Evolutionary conservation across 2,329 filamentous ascomycete genomes (phyloP), one percentile per base, ranked within the genome.

Genomic region (Epichloe hybrida): DNA sequence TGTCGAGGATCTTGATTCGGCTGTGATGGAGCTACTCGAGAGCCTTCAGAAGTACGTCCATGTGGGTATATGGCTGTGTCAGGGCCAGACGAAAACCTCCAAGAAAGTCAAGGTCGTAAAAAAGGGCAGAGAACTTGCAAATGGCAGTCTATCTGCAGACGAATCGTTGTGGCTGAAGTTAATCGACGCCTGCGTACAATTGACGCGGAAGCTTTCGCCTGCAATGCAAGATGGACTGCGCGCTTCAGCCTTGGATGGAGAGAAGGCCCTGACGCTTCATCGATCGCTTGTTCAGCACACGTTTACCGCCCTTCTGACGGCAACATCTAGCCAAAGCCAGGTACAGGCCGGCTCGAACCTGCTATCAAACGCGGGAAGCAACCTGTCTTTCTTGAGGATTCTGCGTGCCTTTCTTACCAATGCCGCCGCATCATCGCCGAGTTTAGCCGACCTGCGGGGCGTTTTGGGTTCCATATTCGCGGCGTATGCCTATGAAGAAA

Each of bases 21-120:
- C 85, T 0, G 80, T 84, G 0, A 79, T 84, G 51, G 84, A 90
- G 51, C 73, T 95, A 1, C 73, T 95, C 4, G 78, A 81, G 52
- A 82, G 84, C 0, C 70, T 98, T 20, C 83, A 94, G 54, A 96
- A 95, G 64, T 97, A 95, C 66, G 81, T 84, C 1, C 84, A 89
- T 56, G 88, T 98, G 1, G 93, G 94, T 13, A 91, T 95, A 48
- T 98, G 93, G 93, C 73, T 98, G 12, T 97, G 93, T 59, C 88
- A 94, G 66, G 81, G 84, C 1, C 88, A 95, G 63, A 88, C 80
- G 47, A 86, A 84, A 60, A 77, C 76, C 0, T 66, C 72, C 5
- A 74, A 70, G 52, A 67, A 69, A 53, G 59, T 63, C 49, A 72
- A 66, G 56, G 65, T 68, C 20, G 67, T 77, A 67, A 78, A 47